phyloP scores from a whole-genome alignment of 495 filamentous ascomycete genomes.

The Xylaria nigripes region DNA sequence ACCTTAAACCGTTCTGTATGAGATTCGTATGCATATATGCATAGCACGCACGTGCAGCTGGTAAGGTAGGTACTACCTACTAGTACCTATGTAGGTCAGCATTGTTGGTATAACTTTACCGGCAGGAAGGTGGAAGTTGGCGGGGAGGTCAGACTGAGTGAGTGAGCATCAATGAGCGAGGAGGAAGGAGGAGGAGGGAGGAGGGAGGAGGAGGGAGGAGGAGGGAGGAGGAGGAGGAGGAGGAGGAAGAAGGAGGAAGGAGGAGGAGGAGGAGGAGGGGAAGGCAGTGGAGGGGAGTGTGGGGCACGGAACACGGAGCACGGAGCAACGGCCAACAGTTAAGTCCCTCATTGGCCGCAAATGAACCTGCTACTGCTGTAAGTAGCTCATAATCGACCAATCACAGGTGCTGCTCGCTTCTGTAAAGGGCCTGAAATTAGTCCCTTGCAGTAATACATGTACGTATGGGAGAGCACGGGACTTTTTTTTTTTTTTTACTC shows the following conservation, averaged over 20 bases:
- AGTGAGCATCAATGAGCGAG: too few species aligned
- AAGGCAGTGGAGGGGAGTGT: background rate
- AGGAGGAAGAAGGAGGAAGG: background rate
- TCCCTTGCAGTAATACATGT: slow-evolving; percentile 7
- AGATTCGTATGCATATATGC: too few species aligned
- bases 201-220: too few species aligned
- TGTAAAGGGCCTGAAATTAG: slow-evolving; percentile 11
- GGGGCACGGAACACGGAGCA: background rate
- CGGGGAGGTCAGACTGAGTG: too few species aligned
- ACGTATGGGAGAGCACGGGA: slow-evolving; percentile 2
- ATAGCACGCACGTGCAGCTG: too few species aligned
- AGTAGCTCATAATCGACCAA: background rate
- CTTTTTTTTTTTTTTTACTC: background rate
- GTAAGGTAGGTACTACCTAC: too few species aligned
- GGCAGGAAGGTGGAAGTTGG: too few species aligned
- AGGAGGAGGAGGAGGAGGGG: background rate
- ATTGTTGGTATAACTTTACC: too few species aligned
- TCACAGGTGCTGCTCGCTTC: slow-evolving; percentile 6
- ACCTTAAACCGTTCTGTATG: too few species aligned
- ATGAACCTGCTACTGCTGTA: background rate
- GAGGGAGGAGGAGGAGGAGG: too few species aligned
- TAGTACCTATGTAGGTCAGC: too few species aligned
- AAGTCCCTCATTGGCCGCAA: background rate
- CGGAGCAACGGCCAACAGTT: background rate
- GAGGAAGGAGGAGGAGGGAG: too few species aligned